Percentiles rank a stretch among this genome's conserved stretches.
These are phyloP conservation scores for Flaveria robusta DNA, from an alignment of 129 eudicot genomes.

Conservation along the genomic window DNA sequence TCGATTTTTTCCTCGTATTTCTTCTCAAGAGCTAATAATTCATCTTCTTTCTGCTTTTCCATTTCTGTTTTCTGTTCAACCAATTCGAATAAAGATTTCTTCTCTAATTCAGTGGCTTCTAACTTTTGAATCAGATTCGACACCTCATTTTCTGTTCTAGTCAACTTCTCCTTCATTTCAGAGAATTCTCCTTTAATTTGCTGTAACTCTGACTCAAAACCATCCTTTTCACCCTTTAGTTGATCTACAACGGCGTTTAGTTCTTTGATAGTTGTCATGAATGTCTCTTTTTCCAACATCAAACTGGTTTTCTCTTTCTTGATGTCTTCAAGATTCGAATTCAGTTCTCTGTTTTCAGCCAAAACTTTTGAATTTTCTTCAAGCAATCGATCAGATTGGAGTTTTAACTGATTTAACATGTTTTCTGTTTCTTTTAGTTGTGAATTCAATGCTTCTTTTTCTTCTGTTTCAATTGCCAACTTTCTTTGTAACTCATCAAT, in stretches of 20 bases:
- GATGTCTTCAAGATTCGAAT: slow-evolving; percentile 42
- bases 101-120: slow-evolving; percentile 45
- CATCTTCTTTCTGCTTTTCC: slow-evolving; percentile 59
- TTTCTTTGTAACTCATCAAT: slow-evolving; percentile 52
- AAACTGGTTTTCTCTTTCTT: slow-evolving; percentile 35
- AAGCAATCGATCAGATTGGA: slow-evolving; percentile 41
- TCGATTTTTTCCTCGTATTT: slow-evolving; percentile 46
- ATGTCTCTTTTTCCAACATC: slow-evolving; percentile 45
- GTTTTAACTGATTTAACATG: slow-evolving; percentile 37
- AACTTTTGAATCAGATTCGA: slow-evolving; percentile 43
- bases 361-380: slow-evolving; percentile 55
- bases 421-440: slow-evolving; percentile 54
- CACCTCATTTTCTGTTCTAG: slow-evolving; percentile 47
- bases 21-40: slow-evolving; percentile 53
- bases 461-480: slow-evolving; percentile 47
- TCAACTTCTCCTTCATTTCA: slow-evolving; percentile 36
- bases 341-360: slow-evolving; percentile 41
- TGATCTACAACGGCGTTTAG: slow-evolving; percentile 34
- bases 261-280: slow-evolving; percentile 39
- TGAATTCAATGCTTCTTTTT: slow-evolving; percentile 48
- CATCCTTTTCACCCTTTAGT: slow-evolving; percentile 54
- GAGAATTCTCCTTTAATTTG: slow-evolving; percentile 23
- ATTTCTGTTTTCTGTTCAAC: slow-evolving; percentile 46
- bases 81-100: slow-evolving; percentile 41
- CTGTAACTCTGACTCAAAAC: slow-evolving; percentile 38